Percentiles rank a stretch among this genome's conserved stretches.
phyloP scores from a whole-genome alignment of 2,329 filamentous ascomycete genomes.

The Neofusicoccum umdonicola region DNA sequence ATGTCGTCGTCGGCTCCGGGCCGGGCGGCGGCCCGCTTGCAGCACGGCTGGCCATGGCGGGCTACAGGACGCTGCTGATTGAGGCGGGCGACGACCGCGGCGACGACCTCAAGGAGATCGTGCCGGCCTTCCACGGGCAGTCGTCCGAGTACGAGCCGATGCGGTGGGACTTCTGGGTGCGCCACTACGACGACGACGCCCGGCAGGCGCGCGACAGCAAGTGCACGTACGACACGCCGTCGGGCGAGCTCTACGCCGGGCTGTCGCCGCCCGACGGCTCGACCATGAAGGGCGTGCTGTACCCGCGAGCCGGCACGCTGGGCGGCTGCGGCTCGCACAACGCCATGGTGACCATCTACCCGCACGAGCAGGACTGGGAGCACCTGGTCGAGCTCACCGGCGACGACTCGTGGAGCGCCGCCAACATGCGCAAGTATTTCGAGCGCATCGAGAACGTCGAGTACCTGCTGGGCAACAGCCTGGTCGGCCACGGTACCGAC shows the following conservation, averaged over 20 bases:
- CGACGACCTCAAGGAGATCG: constrained; percentile 47
- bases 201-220: constrained; percentile 59
- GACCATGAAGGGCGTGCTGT: constrained; percentile 53
- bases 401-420: constrained; percentile 57
- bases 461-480: constrained; percentile 44
- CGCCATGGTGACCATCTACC: constrained; percentile 59
- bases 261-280: constrained; percentile 53
- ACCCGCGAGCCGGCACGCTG: constrained; percentile 57
- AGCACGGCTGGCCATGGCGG: constrained; percentile 57
- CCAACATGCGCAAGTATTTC: constrained; percentile 60
- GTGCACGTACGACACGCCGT: constrained; percentile 54
- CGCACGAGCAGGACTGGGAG: constrained; percentile 60
- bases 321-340: constrained; percentile 63
- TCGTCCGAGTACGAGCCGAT: constrained; percentile 58
- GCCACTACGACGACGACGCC: constrained; percentile 56
- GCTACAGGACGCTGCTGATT: constrained; percentile 58
- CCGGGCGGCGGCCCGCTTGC: constrained; percentile 60
- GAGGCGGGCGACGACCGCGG: constrained; percentile 61
- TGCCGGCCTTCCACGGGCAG: constrained; percentile 54
- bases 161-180: constrained; percentile 63
- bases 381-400: constrained; percentile 58
- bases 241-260: constrained; percentile 54
- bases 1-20: constrained; percentile 61
- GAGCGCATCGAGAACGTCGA: constrained; percentile 53
- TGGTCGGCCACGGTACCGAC: constrained; percentile 54